phyloP scores from a whole-genome alignment of 2,329 filamentous ascomycete genomes.

The Nannizzia gypsea region DNA sequence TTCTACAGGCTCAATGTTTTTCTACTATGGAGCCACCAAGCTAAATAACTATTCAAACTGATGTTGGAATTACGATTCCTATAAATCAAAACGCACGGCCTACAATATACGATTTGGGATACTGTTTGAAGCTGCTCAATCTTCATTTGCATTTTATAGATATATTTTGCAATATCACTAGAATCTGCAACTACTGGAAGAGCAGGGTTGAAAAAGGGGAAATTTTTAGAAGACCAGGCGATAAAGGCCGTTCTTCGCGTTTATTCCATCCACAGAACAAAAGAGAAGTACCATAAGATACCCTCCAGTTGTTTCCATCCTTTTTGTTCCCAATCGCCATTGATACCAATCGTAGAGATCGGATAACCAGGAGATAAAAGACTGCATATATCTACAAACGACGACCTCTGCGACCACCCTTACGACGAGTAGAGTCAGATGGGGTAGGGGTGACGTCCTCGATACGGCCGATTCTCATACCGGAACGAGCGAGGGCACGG shows the following conservation, averaged over 20 bases:
- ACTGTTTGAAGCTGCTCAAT: not conserved
- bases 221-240: constrained; percentile 38
- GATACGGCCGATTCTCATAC: constrained; percentile 99
- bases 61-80: not conserved
- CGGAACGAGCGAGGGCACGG: constrained; percentile 94
- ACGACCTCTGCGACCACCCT: constrained; percentile 99
- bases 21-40: not conserved
- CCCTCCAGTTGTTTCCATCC: constrained; percentile 21
- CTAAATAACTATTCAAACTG: not conserved
- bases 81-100: not conserved
- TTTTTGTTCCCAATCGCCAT: constrained; percentile 14
- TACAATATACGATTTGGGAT: not conserved
- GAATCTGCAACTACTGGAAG: not conserved
- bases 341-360: constrained; percentile 11
- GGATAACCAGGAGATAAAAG: constrained; percentile 7
- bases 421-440: constrained; percentile 98
- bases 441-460: constrained; percentile 99
- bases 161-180: constrained; percentile 3
- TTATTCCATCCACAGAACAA: constrained; percentile 36
- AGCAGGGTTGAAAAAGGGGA: constrained; percentile 4
- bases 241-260: constrained; percentile 42
- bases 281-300: constrained; percentile 24
- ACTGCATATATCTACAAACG: constrained; percentile 60
- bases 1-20: not conserved
- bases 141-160: constrained; percentile 2